Evolutionary conservation across 371 early-diverging fungal species (phyloP), one percentile per base, ranked within the genome.

Genomic region (Mucor piriformis): DNA sequence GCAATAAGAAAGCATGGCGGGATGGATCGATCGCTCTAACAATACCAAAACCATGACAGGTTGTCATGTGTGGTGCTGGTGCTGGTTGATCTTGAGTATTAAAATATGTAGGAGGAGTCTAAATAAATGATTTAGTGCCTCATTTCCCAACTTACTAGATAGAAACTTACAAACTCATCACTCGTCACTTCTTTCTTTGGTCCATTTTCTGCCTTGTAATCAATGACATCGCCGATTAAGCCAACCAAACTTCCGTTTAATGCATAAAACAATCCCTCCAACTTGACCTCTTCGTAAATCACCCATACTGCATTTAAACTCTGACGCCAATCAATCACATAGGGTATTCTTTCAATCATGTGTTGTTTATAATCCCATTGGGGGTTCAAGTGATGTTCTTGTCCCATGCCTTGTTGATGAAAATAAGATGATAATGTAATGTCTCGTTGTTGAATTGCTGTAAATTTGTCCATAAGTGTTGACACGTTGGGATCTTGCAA

Each of bases 161-260:
- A 42, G 16, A 34, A 3, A 54, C 54, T 62, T 67, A 67, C 67
- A 62, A 67, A 67, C 5, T 24, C 25, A 52, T 52, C 38, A 4
- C 42, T 46, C 6, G 8, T 3, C 10, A 21, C 8, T 7, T 11
- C 21, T 3, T 63, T 21, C 3, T 57, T 56, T 13, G 61, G 61
- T 29, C 57, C 60, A n/a, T 35, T 43, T 50, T 48, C 54, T 0
- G 43, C 46, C 25, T 61, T 27, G 46, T 51, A 48, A 42, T 62
- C 54, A 24, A 44, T 52, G 11, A 66, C 54, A 53, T 87, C 85
- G 2, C 83, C 83, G 7, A 89, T 77, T 7, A 92, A 62, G 0
- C 83, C 92, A 1, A 94, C 93, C 2, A 92, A 40, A 34, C 79
- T 82, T 1, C 89, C 92, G 64, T 92, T 92, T 21, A 92, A 70